Evolutionary conservation across 164 flowering plant genomes (phyloP).

Genomic region (Vitis amurensis): DNA sequence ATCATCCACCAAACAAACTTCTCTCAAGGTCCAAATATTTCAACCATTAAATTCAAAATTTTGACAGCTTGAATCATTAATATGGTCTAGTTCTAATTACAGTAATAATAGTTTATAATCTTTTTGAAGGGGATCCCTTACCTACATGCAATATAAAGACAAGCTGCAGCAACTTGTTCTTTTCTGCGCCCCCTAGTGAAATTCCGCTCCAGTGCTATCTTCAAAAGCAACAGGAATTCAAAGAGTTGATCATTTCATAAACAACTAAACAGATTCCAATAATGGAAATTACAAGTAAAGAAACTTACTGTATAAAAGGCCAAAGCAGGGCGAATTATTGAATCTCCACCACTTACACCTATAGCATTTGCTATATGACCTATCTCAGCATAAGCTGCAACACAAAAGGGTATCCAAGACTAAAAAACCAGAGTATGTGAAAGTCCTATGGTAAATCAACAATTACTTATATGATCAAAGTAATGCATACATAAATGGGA

Average conservation of each 20-base stretch:
- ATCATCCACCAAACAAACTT: no score
- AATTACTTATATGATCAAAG: no score
- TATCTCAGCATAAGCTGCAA: constrained; percentile 54
- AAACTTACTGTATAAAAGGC: constrained; percentile 49
- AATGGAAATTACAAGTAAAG: neutral
- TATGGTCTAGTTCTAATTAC: no score
- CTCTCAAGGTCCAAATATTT: no score
- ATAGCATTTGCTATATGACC: constrained; percentile 32
- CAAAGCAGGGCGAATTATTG: constrained; percentile 37
- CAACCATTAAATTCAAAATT: no score
- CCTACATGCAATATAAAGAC: constrained; percentile 90
- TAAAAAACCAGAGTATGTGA: neutral
- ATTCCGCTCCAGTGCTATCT: constrained; percentile 75
- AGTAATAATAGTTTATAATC: no score
- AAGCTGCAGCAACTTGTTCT: constrained; percentile 74
- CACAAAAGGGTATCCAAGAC: neutral
- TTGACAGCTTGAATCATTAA: no score
- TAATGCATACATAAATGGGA: no score
- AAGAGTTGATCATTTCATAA: neutral
- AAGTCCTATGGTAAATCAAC: no score
- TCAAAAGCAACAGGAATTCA: constrained; percentile 23
- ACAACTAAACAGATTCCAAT: neutral
- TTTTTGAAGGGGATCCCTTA: constrained; percentile 24
- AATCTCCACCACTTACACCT: constrained; percentile 43
- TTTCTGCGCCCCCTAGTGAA: constrained; percentile 83